A percentile compares a stretch with the other conserved stretches of the same genome.
Evolutionary conservation across 192 early-diverging fungal genomes (phyloP).

Genomic region (Backusella macrospora): DNA sequence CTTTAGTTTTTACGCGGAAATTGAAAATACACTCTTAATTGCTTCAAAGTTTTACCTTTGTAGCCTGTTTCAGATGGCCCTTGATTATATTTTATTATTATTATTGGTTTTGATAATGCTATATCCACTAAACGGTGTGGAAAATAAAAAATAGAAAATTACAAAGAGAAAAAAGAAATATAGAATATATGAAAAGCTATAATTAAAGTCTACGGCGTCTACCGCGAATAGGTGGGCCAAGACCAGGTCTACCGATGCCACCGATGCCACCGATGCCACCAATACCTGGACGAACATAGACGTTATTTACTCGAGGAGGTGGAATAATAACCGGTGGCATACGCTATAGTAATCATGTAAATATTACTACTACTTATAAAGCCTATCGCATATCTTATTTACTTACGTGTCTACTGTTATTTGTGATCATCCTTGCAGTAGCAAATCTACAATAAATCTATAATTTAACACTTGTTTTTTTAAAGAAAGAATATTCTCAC

Average conservation of each 20-base stretch:
- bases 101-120: too few species aligned
- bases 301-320: neutral
- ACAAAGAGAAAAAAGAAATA: neutral
- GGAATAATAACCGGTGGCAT: neutral
- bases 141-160: neutral
- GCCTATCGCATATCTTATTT: neutral
- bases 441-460: constrained; percentile 13
- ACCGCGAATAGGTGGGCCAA: neutral
- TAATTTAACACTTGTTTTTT: neutral
- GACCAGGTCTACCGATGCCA: neutral
- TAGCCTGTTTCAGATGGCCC: too few species aligned
- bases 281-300: neutral
- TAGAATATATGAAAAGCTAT: neutral
- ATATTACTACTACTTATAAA: neutral
- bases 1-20: too few species aligned
- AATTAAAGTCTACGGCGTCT: constrained; percentile 4
- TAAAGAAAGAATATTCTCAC: neutral
- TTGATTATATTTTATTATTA: too few species aligned
- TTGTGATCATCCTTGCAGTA: constrained; percentile 3
- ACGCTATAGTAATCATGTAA: neutral
- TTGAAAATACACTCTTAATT: too few species aligned
- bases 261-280: too few species aligned
- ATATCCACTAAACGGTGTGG: too few species aligned
- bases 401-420: neutral
- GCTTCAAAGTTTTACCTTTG: too few species aligned